Percentiles rank a stretch among this genome's conserved stretches.
Evolutionary conservation across 306 rosid species (phyloP).

Genomic region (Aeschynomene evenia): DNA sequence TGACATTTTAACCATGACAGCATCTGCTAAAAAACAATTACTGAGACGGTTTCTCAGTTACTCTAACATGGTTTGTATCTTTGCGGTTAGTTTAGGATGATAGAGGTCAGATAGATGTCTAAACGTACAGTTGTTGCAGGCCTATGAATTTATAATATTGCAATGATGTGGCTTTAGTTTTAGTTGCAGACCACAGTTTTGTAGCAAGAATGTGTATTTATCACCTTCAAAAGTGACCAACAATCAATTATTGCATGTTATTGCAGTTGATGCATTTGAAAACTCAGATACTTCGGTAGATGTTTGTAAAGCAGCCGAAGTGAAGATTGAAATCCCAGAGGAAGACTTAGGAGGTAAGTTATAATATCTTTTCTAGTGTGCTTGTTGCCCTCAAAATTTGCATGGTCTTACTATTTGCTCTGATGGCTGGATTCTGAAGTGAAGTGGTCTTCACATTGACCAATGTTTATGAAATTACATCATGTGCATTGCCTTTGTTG

Average conservation of each 20-base stretch:
- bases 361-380: not conserved
- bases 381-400: not conserved
- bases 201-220: not conserved
- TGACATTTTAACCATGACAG: not conserved
- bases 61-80: not conserved
- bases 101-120: no score
- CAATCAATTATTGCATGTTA: constrained; percentile 15
- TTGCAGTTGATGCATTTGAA: constrained; percentile 30
- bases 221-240: not conserved
- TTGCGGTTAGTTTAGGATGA: no score
- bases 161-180: no score
- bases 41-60: not conserved
- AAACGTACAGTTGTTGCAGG: not conserved
- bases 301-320: constrained; percentile 9
- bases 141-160: not conserved
- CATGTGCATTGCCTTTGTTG: constrained; percentile 3
- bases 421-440: not conserved
- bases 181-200: no score
- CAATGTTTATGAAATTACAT: constrained; percentile 1
- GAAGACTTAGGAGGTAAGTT: constrained; percentile 33
- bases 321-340: constrained; percentile 33
- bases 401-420: not conserved
- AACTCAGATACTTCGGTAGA: constrained; percentile 7
- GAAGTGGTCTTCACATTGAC: not conserved
- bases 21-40: not conserved